Percentiles rank a stretch among this genome's conserved stretches.
Evolutionary conservation across 2,329 filamentous ascomycete species (phyloP).

Genomic region (Ceratocystis diversiconidia): DNA sequence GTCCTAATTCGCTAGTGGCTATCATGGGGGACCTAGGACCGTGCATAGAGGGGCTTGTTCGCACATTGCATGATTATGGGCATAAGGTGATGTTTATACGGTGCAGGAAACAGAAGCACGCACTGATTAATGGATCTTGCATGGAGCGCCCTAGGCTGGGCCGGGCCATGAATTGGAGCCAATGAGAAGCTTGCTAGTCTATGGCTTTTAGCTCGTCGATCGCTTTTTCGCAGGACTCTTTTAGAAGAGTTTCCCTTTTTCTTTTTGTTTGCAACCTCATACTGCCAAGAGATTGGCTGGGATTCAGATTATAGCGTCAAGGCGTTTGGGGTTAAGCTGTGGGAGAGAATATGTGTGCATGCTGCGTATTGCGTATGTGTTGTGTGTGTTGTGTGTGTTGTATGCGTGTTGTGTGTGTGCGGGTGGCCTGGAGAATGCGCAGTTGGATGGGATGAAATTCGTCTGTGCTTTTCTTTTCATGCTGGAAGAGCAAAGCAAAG

Average conservation of each 20-base stretch:
- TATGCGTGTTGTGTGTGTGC: not conserved
- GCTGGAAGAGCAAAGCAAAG: not conserved
- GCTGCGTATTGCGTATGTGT: not conserved
- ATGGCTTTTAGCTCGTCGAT: constrained; percentile 2
- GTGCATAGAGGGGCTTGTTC: not conserved
- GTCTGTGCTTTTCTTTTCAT: not conserved
- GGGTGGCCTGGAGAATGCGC: not conserved
- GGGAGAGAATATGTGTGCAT: not conserved
- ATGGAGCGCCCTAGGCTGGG: not conserved
- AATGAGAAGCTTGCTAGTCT: not conserved
- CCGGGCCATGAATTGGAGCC: not conserved
- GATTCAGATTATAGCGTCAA: not conserved
- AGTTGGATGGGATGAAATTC: not conserved
- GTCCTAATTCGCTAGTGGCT: not conserved
- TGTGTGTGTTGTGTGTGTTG: not conserved
- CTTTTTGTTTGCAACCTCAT: not conserved
- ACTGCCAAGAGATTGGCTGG: not conserved
- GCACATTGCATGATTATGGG: not conserved
- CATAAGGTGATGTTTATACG: not conserved
- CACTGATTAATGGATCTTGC: not conserved
- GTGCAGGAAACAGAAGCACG: not conserved
- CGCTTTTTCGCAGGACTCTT: constrained; percentile 1
- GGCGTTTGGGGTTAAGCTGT: not conserved
- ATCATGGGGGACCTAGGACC: not conserved
- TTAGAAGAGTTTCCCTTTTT: not conserved